Evolutionary conservation across 2,329 filamentous ascomycete species (phyloP).

Genomic region (Plectosphaerella plurivora): DNA sequence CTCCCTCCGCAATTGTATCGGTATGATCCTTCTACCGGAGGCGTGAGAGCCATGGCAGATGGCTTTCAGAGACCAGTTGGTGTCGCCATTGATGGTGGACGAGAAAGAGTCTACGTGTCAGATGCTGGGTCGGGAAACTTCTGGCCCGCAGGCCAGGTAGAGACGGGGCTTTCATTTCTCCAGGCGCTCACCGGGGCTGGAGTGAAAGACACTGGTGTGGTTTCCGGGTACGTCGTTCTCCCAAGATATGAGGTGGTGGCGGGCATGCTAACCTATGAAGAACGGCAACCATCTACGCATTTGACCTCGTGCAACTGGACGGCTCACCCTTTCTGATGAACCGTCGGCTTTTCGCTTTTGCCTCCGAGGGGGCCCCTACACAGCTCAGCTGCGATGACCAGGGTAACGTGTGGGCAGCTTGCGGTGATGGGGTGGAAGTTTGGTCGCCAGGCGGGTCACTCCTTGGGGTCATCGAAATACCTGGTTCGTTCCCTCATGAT

Average conservation of each 20-base stretch:
- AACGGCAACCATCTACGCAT: slow-evolving; percentile 39
- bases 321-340: slow-evolving; percentile 39
- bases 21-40: slow-evolving; percentile 32
- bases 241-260: slow-evolving; percentile 6
- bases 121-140: slow-evolving; percentile 26
- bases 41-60: slow-evolving; percentile 42
- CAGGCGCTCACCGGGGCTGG: slow-evolving; percentile 5
- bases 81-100: slow-evolving; percentile 32
- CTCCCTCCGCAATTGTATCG: slow-evolving; percentile 45
- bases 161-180: not conserved
- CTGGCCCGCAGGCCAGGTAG: slow-evolving; percentile 18
- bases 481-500: slow-evolving; percentile 18
- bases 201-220: slow-evolving; percentile 7
- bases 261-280: slow-evolving; percentile 13
- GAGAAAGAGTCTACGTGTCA: slow-evolving; percentile 35
- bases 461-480: slow-evolving; percentile 34
- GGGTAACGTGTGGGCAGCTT: slow-evolving; percentile 43
- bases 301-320: slow-evolving; percentile 33
- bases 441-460: slow-evolving; percentile 38
- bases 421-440: slow-evolving; percentile 44
- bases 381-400: slow-evolving; percentile 33
- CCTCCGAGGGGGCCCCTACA: slow-evolving; percentile 37
- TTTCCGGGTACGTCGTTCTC: slow-evolving; percentile 13
- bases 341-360: slow-evolving; percentile 47
- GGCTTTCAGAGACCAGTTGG: slow-evolving; percentile 38